Base-by-base conservation (phyloP, 139 green algal genomes). In the Gonium pectorale region DNA sequence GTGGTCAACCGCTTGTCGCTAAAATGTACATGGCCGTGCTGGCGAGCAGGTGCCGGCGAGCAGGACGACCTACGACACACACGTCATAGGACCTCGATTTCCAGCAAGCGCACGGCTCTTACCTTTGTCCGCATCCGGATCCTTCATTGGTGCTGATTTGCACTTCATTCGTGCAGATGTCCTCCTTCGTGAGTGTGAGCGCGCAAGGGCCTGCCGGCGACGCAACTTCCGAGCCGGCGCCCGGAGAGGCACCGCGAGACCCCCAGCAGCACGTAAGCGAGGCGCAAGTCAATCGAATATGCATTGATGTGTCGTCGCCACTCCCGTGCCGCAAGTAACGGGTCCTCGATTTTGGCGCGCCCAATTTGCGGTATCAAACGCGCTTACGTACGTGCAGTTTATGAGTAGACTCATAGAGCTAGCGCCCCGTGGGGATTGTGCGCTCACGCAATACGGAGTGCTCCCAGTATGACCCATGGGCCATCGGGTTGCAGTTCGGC, bases 201-300 rank as follows among this genome's bases (percentile, higher is more conserved):
- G 15, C 54, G n/a, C 54, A 81, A 38, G 73, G 73, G 2, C 73
- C 73, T 8, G 26, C 73, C 2, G 73, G 73, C 26, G 73, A 81
- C 37, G 73, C 52, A 3, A 38, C 41, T 2, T 29, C 54, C 1
- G 54, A 52, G 9, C 73, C 73, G 1, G 54, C 7, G 8, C 73
- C 73, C 8, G 73, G 73, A 26, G 73, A 81, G 54, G 73, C 73
- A 5, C 72, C 52, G 24, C 37, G 35, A 17, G 73, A 68, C 24
- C 3, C 54, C 11, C 35, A 80, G 24, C 19, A 49, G 71, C 33
- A 67, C 31, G 62, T 26, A 38, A 11, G 62, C 13, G 5, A 13
- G 8, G 31, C 13, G 26, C 62, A 41, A 26, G 13, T 11, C 62
- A 44, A n/a, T n/a, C n/a, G n/a, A n/a, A n/a, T n/a, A n/a, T n/a